Evolutionary conservation across 805 yeast genomes (phyloP).

Genomic region (Pichia pseudocactophila): DNA sequence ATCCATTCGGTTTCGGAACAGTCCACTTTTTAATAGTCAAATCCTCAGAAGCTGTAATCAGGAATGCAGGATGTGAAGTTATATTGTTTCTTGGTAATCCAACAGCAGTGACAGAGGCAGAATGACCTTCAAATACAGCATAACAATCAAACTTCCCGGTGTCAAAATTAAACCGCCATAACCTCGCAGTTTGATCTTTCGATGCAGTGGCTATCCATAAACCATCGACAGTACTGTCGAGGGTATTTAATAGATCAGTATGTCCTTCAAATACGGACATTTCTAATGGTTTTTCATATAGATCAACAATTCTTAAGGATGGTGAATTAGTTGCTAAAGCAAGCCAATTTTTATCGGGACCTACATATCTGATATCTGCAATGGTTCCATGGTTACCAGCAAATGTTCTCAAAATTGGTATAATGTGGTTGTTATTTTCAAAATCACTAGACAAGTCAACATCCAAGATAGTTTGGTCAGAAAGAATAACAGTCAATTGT

Average conservation of each 20-base stretch:
- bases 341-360: conserved; percentile 46
- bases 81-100: conserved; percentile 53
- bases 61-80: conserved; percentile 46
- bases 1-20: conserved; percentile 39
- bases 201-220: conserved; percentile 87
- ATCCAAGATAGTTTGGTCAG: conserved; percentile 72
- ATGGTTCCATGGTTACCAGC: conserved; percentile 96
- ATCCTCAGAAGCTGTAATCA: conserved; percentile 80
- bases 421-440: conserved; percentile 20
- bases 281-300: conserved; percentile 47
- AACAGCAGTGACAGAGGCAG: conserved; percentile 77
- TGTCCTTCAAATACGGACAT: conserved; percentile 71
- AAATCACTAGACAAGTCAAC: conserved; percentile 20
- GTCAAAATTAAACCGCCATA: conserved; percentile 63
- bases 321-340: conserved; percentile 95
- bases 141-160: conserved; percentile 33
- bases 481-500: conserved; percentile 45
- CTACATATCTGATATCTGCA: conserved; percentile 78
- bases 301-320: conserved; percentile 65
- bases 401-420: conserved; percentile 45
- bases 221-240: conserved; percentile 76
- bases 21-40: conserved; percentile 82
- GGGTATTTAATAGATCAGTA: conserved; percentile 68
- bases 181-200: conserved; percentile 75
- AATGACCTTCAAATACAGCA: conserved; percentile 76